Conservation (phyloP, 1,284 basidiomycete species). For the Prillingera fragicola region DNA sequence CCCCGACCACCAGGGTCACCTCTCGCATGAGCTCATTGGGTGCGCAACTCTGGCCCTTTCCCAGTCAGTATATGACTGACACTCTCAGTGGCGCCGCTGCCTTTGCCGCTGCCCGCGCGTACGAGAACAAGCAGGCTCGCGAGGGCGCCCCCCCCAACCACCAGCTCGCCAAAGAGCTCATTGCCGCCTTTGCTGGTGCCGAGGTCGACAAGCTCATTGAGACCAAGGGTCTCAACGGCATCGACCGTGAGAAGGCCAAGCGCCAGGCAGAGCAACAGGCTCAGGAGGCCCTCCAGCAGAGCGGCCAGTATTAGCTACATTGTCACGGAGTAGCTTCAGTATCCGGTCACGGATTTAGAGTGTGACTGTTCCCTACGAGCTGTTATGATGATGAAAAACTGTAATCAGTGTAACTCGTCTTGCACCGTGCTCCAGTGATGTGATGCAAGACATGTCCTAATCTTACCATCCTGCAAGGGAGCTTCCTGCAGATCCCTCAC, state of each 20-base stretch:
- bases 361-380: too few relatives aligned
- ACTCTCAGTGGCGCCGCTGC: slow-evolving; percentile 36
- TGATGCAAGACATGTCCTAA: too few relatives aligned
- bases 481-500: too few relatives aligned
- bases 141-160: slow-evolving; percentile 32
- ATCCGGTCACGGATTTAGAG: too few relatives aligned
- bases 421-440: too few relatives aligned
- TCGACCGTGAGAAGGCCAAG: slow-evolving; percentile 43
- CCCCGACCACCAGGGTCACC: slow-evolving; percentile 34
- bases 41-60: slow-evolving; percentile 9
- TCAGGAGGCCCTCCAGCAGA: too few relatives aligned
- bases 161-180: slow-evolving; percentile 41
- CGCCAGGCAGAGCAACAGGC: too few relatives aligned
- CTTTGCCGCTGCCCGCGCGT: slow-evolving; percentile 42
- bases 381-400: too few relatives aligned
- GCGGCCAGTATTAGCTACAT: too few relatives aligned
- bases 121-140: slow-evolving; percentile 36
- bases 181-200: slow-evolving; percentile 45
- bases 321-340: too few relatives aligned
- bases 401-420: too few relatives aligned
- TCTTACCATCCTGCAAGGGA: too few relatives aligned
- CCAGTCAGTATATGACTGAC: not conserved
- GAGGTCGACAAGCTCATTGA: slow-evolving; percentile 47
- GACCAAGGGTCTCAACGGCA: slow-evolving; percentile 42
- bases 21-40: slow-evolving; percentile 44